Evolutionary conservation across 2,329 filamentous ascomycete species (phyloP), one percentile per base, ranked within the genome.

Genomic region (Madurella mycetomatis): DNA sequence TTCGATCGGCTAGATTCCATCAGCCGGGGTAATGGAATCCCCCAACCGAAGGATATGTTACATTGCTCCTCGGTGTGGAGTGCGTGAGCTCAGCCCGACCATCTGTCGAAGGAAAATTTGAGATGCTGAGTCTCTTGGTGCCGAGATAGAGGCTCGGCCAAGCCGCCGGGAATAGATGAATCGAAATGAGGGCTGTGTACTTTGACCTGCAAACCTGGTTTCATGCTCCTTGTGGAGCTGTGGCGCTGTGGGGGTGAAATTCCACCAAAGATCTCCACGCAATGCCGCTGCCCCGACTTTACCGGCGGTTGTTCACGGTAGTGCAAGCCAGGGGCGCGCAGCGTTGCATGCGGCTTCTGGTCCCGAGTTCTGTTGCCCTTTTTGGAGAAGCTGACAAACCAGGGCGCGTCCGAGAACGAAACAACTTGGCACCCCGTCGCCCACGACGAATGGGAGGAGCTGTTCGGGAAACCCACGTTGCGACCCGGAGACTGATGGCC

Each of bases 281-380:
- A 49, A 55, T 52, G 49, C 45, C 41, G 32, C 32, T 30, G 13
- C 37, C 34, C 48, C 41, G 15, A 44, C 25, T 32, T 13, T 39
- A 31, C 46, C 46, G 34, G 31, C 17, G 51, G 44, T 16, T 45
- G 34, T 31, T 43, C 41, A 8, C 12, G 43, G 43, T 17, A 18
- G n/a, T 18, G 16, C 25, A 17, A 18, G 17, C 32, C 19, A 32
- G 44, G 48, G 45, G 4, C 13, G 40, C 30, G 18, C 44, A 53
- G 43, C 5, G 49, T 55, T 53, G 34, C 47, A 55, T 53, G 50
- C 56, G 56, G 56, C 49, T 53, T 55, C 16, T 47, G 41, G 31
- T 53, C 56, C 56, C 56, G 56, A 55, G 12, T 19, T 19, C 17
- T 42, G 12, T 51, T 55, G 34, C 56, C 56, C 13, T 5, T 48